These are phyloP conservation scores for Penicillium verhagenii DNA, from an alignment of 495 filamentous ascomycete genomes.

Conservation along the genomic window DNA sequence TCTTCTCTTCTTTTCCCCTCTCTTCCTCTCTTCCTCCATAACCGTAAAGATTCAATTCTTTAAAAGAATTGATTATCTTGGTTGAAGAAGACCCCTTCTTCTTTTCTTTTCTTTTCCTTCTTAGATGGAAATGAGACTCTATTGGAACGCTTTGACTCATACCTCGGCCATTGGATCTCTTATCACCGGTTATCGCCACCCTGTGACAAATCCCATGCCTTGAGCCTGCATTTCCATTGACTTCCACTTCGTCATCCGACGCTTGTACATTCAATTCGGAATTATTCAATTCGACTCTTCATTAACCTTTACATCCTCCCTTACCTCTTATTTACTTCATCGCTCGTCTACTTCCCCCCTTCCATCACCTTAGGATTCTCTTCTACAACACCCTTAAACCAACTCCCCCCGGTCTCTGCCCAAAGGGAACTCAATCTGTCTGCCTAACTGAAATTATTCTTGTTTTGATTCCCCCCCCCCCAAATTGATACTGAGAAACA, in stretches of 20 bases:
- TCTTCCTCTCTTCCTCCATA: neutral
- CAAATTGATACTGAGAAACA: neutral
- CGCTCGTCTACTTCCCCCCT: neutral
- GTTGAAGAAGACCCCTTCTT: no score
- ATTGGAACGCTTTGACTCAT: constrained; percentile 11
- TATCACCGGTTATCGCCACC: constrained; percentile 23
- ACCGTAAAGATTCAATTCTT: neutral
- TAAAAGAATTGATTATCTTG: no score
- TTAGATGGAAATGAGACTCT: neutral
- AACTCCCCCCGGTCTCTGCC: neutral
- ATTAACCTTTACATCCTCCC: neutral
- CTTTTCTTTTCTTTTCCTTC: neutral
- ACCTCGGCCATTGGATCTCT: constrained; percentile 12
- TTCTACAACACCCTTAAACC: no score
- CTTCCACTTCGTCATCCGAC: constrained; percentile 11
- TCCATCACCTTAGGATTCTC: neutral
- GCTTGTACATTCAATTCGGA: neutral
- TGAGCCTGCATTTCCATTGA: constrained; percentile 18
- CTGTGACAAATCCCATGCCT: constrained; percentile 20
- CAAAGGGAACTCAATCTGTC: neutral
- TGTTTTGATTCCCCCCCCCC: neutral
- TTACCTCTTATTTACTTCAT: neutral
- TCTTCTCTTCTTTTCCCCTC: neutral
- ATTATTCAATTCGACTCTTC: neutral
- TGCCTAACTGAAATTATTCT: neutral